Evolutionary conservation across 1,139 yeast genomes (phyloP), one percentile per base, ranked within the genome.

Genomic region (Eremothecium sinecaudum): DNA sequence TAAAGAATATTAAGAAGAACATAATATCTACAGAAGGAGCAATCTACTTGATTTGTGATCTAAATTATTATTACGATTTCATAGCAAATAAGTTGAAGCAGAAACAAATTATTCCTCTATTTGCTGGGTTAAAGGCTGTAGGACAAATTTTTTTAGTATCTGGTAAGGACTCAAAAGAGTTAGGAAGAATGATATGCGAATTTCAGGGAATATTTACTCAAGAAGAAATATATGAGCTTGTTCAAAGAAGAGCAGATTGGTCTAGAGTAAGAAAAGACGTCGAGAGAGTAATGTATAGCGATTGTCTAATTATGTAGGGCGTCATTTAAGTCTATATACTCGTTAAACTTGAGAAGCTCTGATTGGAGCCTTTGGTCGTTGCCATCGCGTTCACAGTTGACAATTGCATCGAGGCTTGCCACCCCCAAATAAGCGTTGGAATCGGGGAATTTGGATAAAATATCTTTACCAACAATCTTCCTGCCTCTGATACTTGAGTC

Each of bases 181-280:
- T 90, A 17, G 98, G 95, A 0, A 75, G 75, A 40, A 69, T 90
- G 44, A 78, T 87, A 29, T 74, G 92, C 44, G 95, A 86, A 55
- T 90, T 86, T 57, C 80, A 86, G 45, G 96, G 97, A 2, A 75
- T 87, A 5, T 79, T 90, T 53, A 75, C 79, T 25, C 94, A 93
- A 33, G 98, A 90, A 48, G 98, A 90, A 48, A 79, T 90, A 18
- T 81, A 83, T 50, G 95, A 86, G 51, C 82, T 87, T 62, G 94
- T 86, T 3, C 90, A 82, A 48, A 66, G 94, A 41, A 66, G 98
- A 38, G 71, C 76, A 31, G 98, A 90, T 53, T 90, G 98, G 98
- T 59, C 71, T 0, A 53, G 64, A 29, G 82, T 90, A 26, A 75
- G 73, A 45, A 67, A 68, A 41, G 84, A 81, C 39, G 97, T 90